Evolutionary conservation across 768 basidiomycete genomes (phyloP).

Genomic region (Leccinum boreale): DNA sequence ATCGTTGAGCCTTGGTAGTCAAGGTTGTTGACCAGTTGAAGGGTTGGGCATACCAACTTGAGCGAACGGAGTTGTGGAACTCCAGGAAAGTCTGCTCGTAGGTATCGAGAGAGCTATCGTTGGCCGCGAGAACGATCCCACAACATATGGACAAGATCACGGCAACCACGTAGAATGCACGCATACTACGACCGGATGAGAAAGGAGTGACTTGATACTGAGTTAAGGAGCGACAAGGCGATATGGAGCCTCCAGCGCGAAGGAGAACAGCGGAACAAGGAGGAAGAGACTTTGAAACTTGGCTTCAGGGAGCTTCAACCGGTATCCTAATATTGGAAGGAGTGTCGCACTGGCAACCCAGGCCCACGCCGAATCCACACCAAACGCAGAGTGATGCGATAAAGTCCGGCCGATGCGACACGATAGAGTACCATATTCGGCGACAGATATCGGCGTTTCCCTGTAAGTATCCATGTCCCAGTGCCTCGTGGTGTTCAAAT

Average conservation of each 20-base stretch:
- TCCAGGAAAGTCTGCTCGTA: constrained; percentile 35
- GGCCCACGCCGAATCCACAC: not conserved
- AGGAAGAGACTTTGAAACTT: not conserved
- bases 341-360: not conserved
- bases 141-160: constrained; percentile 17
- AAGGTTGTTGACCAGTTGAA: constrained; percentile 49
- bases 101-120: constrained; percentile 8
- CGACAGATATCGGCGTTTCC: not conserved
- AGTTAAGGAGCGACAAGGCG: not conserved
- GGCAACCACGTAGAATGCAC: not conserved
- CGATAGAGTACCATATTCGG: not conserved
- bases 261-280: not conserved
- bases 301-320: not conserved
- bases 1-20: constrained; percentile 45
- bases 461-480: not conserved
- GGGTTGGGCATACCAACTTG: constrained; percentile 37
- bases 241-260: not conserved
- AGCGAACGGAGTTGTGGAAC: constrained; percentile 49
- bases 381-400: not conserved
- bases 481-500: not conserved
- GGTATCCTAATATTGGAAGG: not conserved
- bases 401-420: not conserved
- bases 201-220: constrained; percentile 2
- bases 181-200: constrained; percentile 9
- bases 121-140: constrained; percentile 8